These are phyloP conservation scores for Cutaneotrichosporon arboriforme DNA, from an alignment of 1,284 basidiomycete genomes.

Conservation along the genomic window DNA sequence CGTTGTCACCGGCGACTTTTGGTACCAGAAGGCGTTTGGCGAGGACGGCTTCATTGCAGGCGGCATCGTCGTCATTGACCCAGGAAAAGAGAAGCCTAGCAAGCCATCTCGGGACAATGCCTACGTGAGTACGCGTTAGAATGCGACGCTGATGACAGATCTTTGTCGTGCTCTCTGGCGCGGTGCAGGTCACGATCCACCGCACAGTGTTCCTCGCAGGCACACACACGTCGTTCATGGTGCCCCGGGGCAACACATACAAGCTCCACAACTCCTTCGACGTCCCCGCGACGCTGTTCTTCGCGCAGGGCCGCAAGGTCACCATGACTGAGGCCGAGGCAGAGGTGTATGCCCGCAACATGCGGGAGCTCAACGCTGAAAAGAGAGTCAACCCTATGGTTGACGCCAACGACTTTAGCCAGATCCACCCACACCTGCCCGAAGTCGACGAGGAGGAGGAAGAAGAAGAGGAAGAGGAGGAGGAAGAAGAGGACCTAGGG, in stretches of 20 bases:
- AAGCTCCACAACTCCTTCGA: slow-evolving; percentile 80
- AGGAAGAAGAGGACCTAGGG: too few species aligned
- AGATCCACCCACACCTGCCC: too few species aligned
- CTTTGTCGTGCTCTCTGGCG: slow-evolving; percentile 82
- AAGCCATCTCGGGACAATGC: slow-evolving; percentile 91
- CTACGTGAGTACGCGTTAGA: slow-evolving; percentile 61
- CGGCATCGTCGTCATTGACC: slow-evolving; percentile 66
- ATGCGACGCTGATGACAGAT: slow-evolving; percentile 57
- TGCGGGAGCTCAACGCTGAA: too few species aligned
- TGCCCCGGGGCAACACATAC: slow-evolving; percentile 89
- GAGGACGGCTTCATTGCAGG: slow-evolving; percentile 89
- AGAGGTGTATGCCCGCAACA: not conserved
- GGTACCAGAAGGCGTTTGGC: slow-evolving; percentile 91
- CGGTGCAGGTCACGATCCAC: slow-evolving; percentile 77
- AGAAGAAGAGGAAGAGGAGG: slow-evolving; percentile 1
- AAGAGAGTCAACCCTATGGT: too few species aligned
- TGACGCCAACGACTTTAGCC: too few species aligned
- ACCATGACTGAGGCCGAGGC: slow-evolving; percentile 47
- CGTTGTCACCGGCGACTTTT: slow-evolving; percentile 58
- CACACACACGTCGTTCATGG: slow-evolving; percentile 79
- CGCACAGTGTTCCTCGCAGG: slow-evolving; percentile 70
- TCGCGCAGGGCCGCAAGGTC: slow-evolving; percentile 83
- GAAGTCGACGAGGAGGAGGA: not conserved
- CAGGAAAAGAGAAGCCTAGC: slow-evolving; percentile 64
- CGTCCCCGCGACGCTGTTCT: slow-evolving; percentile 66